Percentiles rank a stretch among this genome's conserved stretches.
phyloP scores from a whole-genome alignment of 1,139 yeast genomes.

The Pichia sp. region DNA sequence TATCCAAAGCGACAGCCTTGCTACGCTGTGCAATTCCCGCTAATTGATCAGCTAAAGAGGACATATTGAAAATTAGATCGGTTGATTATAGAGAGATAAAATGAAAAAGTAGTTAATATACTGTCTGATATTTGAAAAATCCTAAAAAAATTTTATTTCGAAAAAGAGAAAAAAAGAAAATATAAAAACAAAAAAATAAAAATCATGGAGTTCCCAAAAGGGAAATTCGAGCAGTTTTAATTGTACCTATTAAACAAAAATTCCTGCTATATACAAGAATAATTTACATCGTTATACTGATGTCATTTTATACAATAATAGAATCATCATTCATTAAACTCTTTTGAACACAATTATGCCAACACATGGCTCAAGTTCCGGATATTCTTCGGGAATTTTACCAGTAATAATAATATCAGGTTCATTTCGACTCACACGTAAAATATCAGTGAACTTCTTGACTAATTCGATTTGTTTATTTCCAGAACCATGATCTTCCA shows the following conservation, averaged over 20 bases:
- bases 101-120: not conserved
- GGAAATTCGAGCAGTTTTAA: not conserved
- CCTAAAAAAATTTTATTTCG: not conserved
- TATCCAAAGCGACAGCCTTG: constrained; percentile 73
- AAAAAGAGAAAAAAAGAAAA: not conserved
- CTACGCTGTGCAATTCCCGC: constrained; percentile 60
- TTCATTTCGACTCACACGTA: constrained; percentile 19
- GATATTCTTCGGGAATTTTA: constrained; percentile 12
- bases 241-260: too few species aligned
- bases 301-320: not conserved
- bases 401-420: constrained; percentile 20
- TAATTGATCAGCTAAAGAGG: constrained; percentile 78
- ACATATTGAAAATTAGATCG: constrained; percentile 13
- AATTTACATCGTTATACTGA: too few species aligned
- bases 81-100: not conserved
- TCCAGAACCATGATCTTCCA: constrained; percentile 9
- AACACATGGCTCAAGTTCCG: constrained; percentile 16
- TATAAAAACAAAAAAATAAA: not conserved
- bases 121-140: not conserved
- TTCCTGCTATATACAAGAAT: too few species aligned
- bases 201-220: not conserved
- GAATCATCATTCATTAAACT: not conserved
- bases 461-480: constrained; percentile 14
- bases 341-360: constrained; percentile 21
- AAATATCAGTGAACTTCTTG: constrained; percentile 12